Evolutionary conservation across 495 filamentous ascomycete genomes (phyloP), one percentile per base, ranked within the genome.

Genomic region (Trichocladium uniseriatum): DNA sequence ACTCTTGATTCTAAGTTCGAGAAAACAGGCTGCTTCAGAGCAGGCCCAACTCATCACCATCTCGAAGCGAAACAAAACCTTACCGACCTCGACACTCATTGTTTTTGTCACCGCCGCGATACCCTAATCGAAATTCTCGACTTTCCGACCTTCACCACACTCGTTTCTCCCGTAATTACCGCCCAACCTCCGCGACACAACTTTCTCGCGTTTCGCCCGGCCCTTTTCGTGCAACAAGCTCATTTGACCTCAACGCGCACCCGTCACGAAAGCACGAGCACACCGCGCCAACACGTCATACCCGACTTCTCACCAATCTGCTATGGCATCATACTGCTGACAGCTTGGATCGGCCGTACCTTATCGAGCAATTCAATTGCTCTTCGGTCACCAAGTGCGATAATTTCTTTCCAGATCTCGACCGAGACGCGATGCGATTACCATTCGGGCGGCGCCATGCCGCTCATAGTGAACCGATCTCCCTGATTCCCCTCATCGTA

Each of bases 371-470:
- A 11, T 37, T 31, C 28, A 35, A 41, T 36, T 51, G 43, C 50
- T 58, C 61, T 44, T 18, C 39, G 48, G 39, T 58, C 49, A 16
- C 50, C 50, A 54, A 45, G 51, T 39, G 21, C 27, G 34, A 35
- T 31, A 40, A 38, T 18, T 13, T n/a, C 16, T 19, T 38, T n/a
- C 37, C 38, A 46, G 22, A 38, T 45, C 46, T 39, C 43, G 35
- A 45, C 48, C 39, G 36, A 42, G 44, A 22, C 60, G 55, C 59
- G 59, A 74, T 74, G 71, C 67, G 64, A 56, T 55, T 67, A 57
- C 56, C 63, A 28, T 58, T 61, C 13, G 47, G 56, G 43, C 58
- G 53, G 52, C 62, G 65, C 57, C 55, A 48, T 55, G 66, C 60
- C 55, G 60, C 61, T 58, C 61, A 61, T 54, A 54, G 59, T 56